Conservation (phyloP, 2,329 filamentous ascomycete species). For the Ciborinia camelliae region DNA sequence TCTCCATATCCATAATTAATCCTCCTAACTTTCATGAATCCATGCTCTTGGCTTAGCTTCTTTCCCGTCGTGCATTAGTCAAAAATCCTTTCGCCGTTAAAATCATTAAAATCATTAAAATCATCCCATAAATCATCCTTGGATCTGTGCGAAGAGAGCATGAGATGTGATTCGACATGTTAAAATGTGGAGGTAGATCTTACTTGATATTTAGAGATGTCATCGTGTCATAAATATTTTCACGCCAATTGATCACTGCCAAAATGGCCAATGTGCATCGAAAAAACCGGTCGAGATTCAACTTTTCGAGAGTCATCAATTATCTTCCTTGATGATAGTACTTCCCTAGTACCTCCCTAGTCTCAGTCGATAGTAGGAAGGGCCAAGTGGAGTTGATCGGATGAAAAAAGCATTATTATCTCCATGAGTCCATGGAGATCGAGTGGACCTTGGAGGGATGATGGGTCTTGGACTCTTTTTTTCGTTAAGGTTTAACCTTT, state of each 20-base stretch:
- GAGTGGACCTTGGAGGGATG: neutral
- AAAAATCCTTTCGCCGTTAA: neutral
- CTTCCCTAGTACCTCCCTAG: no score
- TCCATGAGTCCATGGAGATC: no score
- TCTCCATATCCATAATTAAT: constrained; percentile 8
- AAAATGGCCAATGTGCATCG: neutral
- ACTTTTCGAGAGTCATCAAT: neutral
- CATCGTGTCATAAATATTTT: constrained; percentile 10
- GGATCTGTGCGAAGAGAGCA: no score
- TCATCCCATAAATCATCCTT: no score
- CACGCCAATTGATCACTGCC: no score
- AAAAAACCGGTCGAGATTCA: neutral
- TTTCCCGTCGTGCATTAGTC: neutral
- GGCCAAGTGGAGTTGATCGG: neutral
- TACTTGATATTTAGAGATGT: neutral
- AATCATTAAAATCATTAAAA: neutral
- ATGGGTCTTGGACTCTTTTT: neutral
- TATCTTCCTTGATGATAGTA: neutral
- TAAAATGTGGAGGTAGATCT: constrained; percentile 17
- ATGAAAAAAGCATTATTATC: neutral
- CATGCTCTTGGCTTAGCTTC: no score
- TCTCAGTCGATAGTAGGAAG: no score
- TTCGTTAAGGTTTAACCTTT: no score
- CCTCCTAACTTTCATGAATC: neutral
- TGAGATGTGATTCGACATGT: constrained; percentile 9